Conservation (phyloP, 129 eudicot species). For the Chrysanthemum makinoi region DNA sequence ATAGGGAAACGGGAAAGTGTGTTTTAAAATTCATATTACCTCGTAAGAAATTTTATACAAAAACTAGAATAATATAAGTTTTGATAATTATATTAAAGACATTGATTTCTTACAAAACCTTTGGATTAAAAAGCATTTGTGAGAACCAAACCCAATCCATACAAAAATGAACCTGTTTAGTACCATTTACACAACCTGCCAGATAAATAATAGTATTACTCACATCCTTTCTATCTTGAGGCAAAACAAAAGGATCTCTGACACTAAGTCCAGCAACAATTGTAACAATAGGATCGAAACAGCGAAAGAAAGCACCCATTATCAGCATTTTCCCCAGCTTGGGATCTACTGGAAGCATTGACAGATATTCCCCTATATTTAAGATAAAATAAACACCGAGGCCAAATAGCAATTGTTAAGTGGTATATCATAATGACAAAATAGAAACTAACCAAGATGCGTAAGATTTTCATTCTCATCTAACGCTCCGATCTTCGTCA, state of each 20-base stretch:
- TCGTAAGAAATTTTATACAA: too few relatives aligned
- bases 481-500: conserved; percentile 90
- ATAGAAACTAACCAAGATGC: conserved; percentile 74
- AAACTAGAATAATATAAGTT: too few relatives aligned
- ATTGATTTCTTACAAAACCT: too few relatives aligned
- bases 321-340: conserved; percentile 97
- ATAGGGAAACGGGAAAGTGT: too few relatives aligned
- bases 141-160: too few relatives aligned
- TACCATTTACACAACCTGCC: too few relatives aligned
- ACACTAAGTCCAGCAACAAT: conserved; percentile 99
- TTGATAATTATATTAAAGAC: too few relatives aligned
- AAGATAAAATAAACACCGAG: background rate
- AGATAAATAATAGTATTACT: conserved; percentile 24
- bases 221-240: conserved; percentile 95
- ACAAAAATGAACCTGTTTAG: too few relatives aligned
- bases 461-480: conserved; percentile 90
- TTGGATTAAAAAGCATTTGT: too few relatives aligned
- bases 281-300: conserved; percentile 95
- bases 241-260: conserved; percentile 97
- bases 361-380: conserved; percentile 66
- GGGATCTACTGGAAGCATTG: conserved; percentile 96
- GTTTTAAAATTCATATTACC: too few relatives aligned
- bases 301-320: conserved; percentile 91
- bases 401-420: too few relatives aligned
- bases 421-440: background rate